A percentile compares a stretch with the other conserved stretches of the same genome.
Conservation (phyloP, 2,329 filamentous ascomycete genomes). For the Monilinia aucupariae region DNA sequence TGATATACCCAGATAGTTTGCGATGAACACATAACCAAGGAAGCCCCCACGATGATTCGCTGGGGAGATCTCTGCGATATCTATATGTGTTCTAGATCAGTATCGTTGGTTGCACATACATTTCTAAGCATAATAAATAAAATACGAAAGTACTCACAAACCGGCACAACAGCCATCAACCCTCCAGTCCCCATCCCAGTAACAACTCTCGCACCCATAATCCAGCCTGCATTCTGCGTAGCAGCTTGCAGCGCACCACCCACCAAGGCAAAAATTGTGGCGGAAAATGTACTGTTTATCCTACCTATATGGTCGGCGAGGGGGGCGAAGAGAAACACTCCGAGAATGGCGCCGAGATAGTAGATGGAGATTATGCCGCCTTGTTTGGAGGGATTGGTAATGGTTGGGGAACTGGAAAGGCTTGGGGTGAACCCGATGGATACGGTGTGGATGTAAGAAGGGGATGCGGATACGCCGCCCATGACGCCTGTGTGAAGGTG, state of each 20-base stretch:
- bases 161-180: conserved; percentile 33
- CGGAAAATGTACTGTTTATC: conserved; percentile 45
- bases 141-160: conserved; percentile 14
- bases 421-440: conserved; percentile 33
- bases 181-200: conserved; percentile 35
- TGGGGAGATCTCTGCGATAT: conserved; percentile 30
- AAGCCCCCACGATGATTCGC: conserved; percentile 31
- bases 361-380: conserved; percentile 20
- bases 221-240: conserved; percentile 31
- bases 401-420: conserved; percentile 26
- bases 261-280: conserved; percentile 35
- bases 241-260: conserved; percentile 30
- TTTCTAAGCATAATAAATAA: too few species aligned
- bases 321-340: conserved; percentile 39
- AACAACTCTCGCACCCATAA: conserved; percentile 33
- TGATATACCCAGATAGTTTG: conserved; percentile 33
- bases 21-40: conserved; percentile 32
- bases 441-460: conserved; percentile 41
- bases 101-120: background rate
- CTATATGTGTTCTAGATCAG: background rate
- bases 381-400: background rate
- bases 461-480: conserved; percentile 44
- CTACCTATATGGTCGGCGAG: conserved; percentile 49
- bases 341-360: conserved; percentile 33
- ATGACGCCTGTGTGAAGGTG: conserved; percentile 37